Evolutionary conservation across 306 rosid species (phyloP).

Genomic region (Lathyrus aphaca): DNA sequence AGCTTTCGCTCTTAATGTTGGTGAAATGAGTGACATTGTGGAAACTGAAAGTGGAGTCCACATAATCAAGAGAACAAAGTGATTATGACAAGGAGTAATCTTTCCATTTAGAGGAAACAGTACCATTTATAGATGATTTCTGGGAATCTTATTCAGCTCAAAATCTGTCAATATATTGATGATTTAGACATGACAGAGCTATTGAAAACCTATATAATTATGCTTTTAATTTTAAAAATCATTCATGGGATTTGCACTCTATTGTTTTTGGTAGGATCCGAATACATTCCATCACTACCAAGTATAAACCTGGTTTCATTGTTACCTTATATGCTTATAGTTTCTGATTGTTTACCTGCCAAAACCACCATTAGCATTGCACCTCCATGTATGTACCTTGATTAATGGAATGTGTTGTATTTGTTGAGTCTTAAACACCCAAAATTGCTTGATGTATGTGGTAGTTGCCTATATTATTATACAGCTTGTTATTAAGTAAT

Average conservation of each 20-base stretch:
- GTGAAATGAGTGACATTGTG: slow-evolving; percentile 86
- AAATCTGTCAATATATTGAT: slow-evolving; percentile 37
- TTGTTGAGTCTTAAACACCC: neutral
- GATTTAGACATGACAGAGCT: slow-evolving; percentile 41
- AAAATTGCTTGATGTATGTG: neutral
- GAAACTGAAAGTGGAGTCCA: slow-evolving; percentile 97
- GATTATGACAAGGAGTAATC: slow-evolving; percentile 36
- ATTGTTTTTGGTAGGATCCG: slow-evolving; percentile 3
- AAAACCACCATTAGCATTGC: neutral
- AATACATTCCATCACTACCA: neutral
- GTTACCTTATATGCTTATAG: neutral
- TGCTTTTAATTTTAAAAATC: slow-evolving; percentile 47
- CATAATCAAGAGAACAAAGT: slow-evolving; percentile 81
- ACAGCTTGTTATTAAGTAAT: neutral
- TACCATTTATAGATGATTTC: slow-evolving; percentile 37
- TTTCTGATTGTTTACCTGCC: neutral
- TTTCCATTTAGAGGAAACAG: slow-evolving; percentile 37
- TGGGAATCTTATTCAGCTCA: slow-evolving; percentile 36
- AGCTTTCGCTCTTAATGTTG: slow-evolving; percentile 73
- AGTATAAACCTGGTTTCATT: neutral
- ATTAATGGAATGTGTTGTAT: neutral
- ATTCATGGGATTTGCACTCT: slow-evolving; percentile 39
- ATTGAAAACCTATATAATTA: slow-evolving; percentile 38
- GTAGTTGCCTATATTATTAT: neutral
- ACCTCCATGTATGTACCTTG: neutral